A percentile compares a stretch with the other conserved stretches of the same genome.
Conservation (phyloP, 495 filamentous ascomycete species). For the Xylaria intraflava region DNA sequence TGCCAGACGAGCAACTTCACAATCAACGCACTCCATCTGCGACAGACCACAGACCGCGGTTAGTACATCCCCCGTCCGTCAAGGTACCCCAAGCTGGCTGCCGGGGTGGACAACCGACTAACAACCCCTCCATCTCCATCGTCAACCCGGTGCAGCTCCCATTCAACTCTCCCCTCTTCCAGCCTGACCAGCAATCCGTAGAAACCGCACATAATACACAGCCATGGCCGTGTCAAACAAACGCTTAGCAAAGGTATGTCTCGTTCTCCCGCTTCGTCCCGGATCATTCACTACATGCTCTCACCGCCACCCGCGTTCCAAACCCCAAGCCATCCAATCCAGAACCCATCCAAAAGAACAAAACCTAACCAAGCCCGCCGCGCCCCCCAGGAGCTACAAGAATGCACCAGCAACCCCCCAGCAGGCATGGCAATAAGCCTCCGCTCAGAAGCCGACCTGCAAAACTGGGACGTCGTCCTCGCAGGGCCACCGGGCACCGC, state of each 20-base stretch:
- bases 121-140: neutral
- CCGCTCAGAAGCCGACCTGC: slow-evolving; percentile 65
- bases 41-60: too few species aligned
- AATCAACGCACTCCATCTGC: too few species aligned
- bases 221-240: slow-evolving; percentile 32
- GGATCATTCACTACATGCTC: neutral
- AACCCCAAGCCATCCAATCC: neutral
- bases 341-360: neutral
- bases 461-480: slow-evolving; percentile 77
- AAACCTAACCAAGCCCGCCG: neutral
- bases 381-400: slow-evolving; percentile 58
- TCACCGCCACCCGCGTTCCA: neutral
- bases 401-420: slow-evolving; percentile 59
- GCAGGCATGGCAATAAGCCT: slow-evolving; percentile 59
- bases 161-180: neutral
- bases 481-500: slow-evolving; percentile 64
- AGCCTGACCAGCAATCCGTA: neutral
- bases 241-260: slow-evolving; percentile 32
- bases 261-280: too few species aligned
- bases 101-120: neutral
- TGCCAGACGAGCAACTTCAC: too few species aligned
- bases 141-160: neutral
- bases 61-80: too few species aligned
- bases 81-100: neutral
- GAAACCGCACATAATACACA: neutral